Percentiles rank a stretch among this genome's conserved stretches.
Evolutionary conservation across 225 moss, liverwort and hornwort species (phyloP).

Genomic region (Pseudoscleropodium purum): DNA sequence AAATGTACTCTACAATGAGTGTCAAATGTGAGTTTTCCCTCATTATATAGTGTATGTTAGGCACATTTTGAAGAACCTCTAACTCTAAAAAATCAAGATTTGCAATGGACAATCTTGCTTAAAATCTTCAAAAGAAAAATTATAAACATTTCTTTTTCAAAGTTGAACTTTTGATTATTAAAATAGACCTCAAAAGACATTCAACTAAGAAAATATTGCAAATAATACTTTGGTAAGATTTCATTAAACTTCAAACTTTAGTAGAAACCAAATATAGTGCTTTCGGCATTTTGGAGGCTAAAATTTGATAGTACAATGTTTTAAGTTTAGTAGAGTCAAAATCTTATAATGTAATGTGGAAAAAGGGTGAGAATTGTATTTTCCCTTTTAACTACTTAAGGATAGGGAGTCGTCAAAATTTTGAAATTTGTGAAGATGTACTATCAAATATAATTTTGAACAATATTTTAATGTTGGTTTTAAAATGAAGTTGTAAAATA

Average conservation of each 20-base stretch:
- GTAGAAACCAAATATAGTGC: background rate
- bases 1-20: background rate
- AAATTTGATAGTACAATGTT: background rate
- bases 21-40: background rate
- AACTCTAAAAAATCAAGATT: background rate
- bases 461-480: background rate
- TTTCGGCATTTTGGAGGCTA: background rate
- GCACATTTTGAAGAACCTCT: background rate
- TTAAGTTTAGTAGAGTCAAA: background rate
- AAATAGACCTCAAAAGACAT: background rate
- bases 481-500: background rate
- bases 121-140: background rate
- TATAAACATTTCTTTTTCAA: background rate
- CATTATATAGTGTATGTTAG: background rate
- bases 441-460: background rate
- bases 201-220: background rate
- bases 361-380: background rate
- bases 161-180: background rate
- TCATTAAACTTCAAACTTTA: background rate
- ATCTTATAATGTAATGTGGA: background rate
- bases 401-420: background rate
- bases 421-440: background rate
- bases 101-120: background rate
- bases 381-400: accelerated
- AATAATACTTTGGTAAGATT: background rate